Evolutionary conservation across 176 grass and related monocot genomes (phyloP), one percentile per base, ranked within the genome.

Genomic region (Aegilops sharonensis): DNA sequence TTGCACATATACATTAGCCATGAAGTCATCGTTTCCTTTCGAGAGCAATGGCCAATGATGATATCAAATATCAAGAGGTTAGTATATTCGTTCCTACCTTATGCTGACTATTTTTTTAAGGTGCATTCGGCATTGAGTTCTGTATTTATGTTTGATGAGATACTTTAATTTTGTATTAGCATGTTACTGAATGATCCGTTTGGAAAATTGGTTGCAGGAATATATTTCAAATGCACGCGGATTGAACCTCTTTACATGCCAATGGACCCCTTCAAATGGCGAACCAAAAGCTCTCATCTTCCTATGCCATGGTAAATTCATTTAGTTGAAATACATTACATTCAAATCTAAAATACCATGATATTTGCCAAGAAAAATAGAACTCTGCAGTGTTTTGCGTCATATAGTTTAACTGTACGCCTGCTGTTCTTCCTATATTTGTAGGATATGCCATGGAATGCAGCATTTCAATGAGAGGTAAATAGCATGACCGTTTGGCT

Each of bases 391-490:
- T 47, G 54, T 40, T 47, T 60, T 2, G 52, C 2, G 14, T 70
- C 11, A 9, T 59, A 42, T 32, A 47, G 13, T 18, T 69, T 18
- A 25, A 4, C 12, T 35, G 21, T 27, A 11, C 1, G 43, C 37
- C 25, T 57, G 35, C 65, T 18, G 77, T 31, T 81, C 24, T 71
- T 40, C 3, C n/a, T 78, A 62, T 14, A 10, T 81, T 72, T 80
- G 72, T 39, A 94, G 90, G 90, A 72, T 97, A 97, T 37, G 94
- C 92, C 6, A 89, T 94, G 92, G 94, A 97, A 77, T 97, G 92
- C 65, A 97, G 92, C 84, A 91, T 97, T 84, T 89, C 94, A 30
- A 92, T 94, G 92, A 92, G 88, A 94, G 94, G 94, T 97, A 84
- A 78, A 39, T 20, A 81, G 1, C 42, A 36, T 2, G 75, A 32